phyloP scores from a whole-genome alignment of 139 green algal genomes.

The Cymbomonas tetramitiformis region DNA sequence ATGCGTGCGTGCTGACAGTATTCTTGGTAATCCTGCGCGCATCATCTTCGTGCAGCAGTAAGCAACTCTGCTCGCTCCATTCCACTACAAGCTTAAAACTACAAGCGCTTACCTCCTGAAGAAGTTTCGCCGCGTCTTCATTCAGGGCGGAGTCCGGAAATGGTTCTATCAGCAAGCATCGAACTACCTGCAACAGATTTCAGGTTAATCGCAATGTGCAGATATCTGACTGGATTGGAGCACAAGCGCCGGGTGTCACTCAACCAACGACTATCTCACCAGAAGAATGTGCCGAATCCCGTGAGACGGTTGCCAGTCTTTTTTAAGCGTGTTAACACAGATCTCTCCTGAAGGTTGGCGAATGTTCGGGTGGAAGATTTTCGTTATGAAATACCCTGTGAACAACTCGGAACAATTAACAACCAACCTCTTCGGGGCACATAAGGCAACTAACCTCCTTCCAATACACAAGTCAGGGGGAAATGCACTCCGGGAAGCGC shows the following conservation, averaged over 20 bases:
- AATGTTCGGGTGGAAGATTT: conserved; percentile 96
- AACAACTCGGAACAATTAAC: no score
- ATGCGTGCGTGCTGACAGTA: conserved; percentile 63
- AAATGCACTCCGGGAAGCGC: not conserved
- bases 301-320: conserved; percentile 73
- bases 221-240: no score
- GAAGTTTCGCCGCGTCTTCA: conserved; percentile 85
- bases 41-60: no score
- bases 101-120: no score
- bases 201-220: no score
- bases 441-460: no score
- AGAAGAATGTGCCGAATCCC: conserved; percentile 63
- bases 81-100: no score
- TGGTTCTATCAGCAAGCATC: conserved; percentile 90
- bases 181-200: no score
- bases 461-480: not conserved
- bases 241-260: no score
- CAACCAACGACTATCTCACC: no score
- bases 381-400: conserved; percentile 71
- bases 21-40: conserved; percentile 45
- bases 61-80: no score
- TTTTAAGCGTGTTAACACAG: conserved; percentile 94
- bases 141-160: conserved; percentile 91
- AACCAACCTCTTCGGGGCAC: no score
- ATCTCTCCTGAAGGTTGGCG: conserved; percentile 68